A percentile compares a stretch with the other conserved stretches of the same genome.
Evolutionary conservation across 805 yeast species (phyloP).

Genomic region (Lachancea mirantina): DNA sequence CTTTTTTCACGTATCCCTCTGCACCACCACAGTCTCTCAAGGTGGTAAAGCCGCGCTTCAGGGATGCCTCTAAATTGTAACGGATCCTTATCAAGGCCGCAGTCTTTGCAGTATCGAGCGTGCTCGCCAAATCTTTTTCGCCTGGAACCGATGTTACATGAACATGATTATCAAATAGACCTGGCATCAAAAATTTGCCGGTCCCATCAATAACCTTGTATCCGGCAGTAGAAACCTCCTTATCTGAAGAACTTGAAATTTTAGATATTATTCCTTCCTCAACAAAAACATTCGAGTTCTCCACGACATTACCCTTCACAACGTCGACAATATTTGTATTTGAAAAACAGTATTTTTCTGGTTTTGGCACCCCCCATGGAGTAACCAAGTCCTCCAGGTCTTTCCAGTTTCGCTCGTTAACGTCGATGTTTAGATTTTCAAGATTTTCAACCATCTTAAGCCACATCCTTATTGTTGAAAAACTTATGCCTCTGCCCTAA

Average conservation of each 20-base stretch:
- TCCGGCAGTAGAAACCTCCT: constrained; percentile 2
- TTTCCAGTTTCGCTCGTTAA: constrained; percentile 10
- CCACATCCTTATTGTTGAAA: background rate
- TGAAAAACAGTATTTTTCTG: constrained; percentile 7
- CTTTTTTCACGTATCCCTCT: constrained; percentile 11
- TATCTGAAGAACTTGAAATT: constrained; percentile 1
- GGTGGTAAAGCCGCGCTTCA: constrained; percentile 11
- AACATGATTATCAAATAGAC: constrained; percentile 12
- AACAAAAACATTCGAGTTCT: constrained; percentile 9
- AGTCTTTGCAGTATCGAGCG: constrained; percentile 9
- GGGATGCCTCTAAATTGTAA: constrained; percentile 9
- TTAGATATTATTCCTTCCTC: constrained; percentile 11
- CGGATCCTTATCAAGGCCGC: constrained; percentile 10
- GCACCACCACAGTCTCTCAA: constrained; percentile 14
- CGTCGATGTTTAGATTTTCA: constrained; percentile 3
- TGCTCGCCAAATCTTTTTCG: constrained; percentile 7
- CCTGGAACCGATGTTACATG: constrained; percentile 11
- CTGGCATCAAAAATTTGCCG: constrained; percentile 11
- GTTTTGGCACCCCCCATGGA: constrained; percentile 5
- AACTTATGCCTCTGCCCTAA: too few species aligned
- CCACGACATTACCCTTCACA: constrained; percentile 3
- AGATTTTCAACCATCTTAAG: background rate
- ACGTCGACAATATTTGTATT: constrained; percentile 12
- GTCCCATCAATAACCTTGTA: constrained; percentile 11
- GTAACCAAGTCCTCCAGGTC: constrained; percentile 7